phyloP scores from a whole-genome alignment of 257 asterid species.

The Solanum sparsipilum region DNA sequence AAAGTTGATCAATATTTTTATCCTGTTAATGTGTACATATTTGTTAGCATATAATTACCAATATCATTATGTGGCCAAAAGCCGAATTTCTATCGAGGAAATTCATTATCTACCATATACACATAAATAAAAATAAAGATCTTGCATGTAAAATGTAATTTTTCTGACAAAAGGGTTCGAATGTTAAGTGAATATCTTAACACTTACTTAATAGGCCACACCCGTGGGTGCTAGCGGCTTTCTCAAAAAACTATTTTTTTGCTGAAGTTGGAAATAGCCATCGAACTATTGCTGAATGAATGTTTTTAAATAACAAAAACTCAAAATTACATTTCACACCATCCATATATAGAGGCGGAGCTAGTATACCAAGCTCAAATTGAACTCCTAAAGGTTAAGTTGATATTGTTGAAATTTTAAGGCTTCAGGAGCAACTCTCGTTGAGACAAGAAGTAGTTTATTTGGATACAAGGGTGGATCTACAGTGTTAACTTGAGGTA shows the following conservation, averaged over 20 bases:
- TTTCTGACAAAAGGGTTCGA: too few relatives aligned
- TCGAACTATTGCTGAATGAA: neutral
- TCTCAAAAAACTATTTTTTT: neutral
- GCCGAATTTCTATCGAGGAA: neutral
- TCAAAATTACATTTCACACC: too few relatives aligned
- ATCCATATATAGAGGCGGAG: neutral
- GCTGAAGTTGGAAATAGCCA: neutral
- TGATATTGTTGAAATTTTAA: too few relatives aligned
- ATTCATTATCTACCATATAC: neutral
- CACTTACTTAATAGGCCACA: neutral
- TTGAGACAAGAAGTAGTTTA: too few relatives aligned
- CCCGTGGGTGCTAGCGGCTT: neutral
- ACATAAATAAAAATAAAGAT: too few relatives aligned
- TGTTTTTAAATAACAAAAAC: neutral
- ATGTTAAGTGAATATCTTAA: neutral
- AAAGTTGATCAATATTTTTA: too few relatives aligned
- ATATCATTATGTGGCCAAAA: neutral
- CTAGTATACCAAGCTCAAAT: too few relatives aligned
- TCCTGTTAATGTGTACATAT: neutral
- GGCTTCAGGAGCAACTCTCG: too few relatives aligned
- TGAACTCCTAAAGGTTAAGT: too few relatives aligned
- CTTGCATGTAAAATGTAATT: too few relatives aligned
- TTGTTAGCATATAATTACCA: neutral
- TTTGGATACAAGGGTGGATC: too few relatives aligned
- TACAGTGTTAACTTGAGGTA: too few relatives aligned